These are phyloP conservation scores for Diddensiella santjacobensis DNA, from an alignment of 805 yeast species.

Conservation along the genomic window DNA sequence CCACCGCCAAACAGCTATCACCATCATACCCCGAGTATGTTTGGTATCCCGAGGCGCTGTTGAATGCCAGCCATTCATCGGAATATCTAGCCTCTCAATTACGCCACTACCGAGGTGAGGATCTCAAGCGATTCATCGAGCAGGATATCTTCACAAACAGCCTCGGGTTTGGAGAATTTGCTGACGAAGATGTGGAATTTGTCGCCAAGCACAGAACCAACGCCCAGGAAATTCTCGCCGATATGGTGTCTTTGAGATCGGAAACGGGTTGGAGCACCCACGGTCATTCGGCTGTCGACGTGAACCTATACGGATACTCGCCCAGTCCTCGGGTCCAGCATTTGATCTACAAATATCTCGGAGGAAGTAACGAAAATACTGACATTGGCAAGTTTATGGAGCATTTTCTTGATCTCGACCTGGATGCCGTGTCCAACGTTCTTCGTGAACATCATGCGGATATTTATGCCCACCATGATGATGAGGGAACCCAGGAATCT, in stretches of 20 bases:
- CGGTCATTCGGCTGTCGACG: constrained; percentile 92
- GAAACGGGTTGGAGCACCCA: constrained; percentile 96
- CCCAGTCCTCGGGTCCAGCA: constrained; percentile 39
- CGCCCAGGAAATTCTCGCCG: constrained; percentile 51
- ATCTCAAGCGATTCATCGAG: constrained; percentile 45
- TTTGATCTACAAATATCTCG: constrained; percentile 41
- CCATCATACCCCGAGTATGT: constrained; percentile 73
- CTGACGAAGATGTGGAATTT: constrained; percentile 48
- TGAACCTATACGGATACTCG: constrained; percentile 80
- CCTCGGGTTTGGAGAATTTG: constrained; percentile 61
- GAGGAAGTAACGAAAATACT: constrained; percentile 82
- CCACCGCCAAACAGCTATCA: constrained; percentile 75
- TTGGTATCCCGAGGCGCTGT: constrained; percentile 80
- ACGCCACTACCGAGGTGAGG: constrained; percentile 32
- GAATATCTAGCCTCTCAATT: constrained; percentile 58
- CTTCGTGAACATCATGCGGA: constrained; percentile 21
- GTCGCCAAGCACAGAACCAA: constrained; percentile 37
- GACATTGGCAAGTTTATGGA: constrained; percentile 79
- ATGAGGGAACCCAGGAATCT: not conserved
- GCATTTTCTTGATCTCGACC: constrained; percentile 38
- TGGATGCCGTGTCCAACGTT: constrained; percentile 28
- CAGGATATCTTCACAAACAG: constrained; percentile 55
- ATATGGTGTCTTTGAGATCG: constrained; percentile 74
- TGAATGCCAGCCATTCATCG: constrained; percentile 70
- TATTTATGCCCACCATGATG: constrained; percentile 1